Evolutionary conservation across 306 rosid species (phyloP).

Genomic region (Glycine soja): DNA sequence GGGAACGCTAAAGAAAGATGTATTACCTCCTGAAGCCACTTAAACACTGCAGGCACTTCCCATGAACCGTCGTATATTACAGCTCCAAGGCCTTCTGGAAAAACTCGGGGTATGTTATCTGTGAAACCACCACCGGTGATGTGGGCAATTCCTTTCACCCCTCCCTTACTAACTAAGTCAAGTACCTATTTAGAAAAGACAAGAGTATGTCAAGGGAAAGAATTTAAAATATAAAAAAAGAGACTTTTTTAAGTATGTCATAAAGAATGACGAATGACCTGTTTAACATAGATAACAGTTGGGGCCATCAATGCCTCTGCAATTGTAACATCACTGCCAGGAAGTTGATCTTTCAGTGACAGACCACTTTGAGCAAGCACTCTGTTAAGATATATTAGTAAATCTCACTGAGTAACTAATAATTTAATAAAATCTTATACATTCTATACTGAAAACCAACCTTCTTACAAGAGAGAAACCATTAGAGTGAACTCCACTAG

Average conservation of each 20-base stretch:
- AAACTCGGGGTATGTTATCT: slow-evolving; percentile 88
- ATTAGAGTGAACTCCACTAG: slow-evolving; percentile 93
- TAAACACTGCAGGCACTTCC: slow-evolving; percentile 76
- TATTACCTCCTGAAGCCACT: slow-evolving; percentile 93
- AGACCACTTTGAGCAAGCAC: slow-evolving; percentile 79
- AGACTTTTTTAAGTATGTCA: not conserved
- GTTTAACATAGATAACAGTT: slow-evolving; percentile 85
- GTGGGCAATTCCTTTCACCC: slow-evolving; percentile 90
- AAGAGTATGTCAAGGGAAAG: not conserved
- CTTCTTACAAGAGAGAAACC: slow-evolving; percentile 95
- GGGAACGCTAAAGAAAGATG: not conserved
- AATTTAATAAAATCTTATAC: slow-evolving; percentile 7
- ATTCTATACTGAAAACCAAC: slow-evolving; percentile 50
- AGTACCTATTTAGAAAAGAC: slow-evolving; percentile 66
- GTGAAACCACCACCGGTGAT: slow-evolving; percentile 96
- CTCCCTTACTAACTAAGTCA: slow-evolving; percentile 77
- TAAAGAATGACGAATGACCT: slow-evolving; percentile 57
- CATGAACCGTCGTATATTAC: slow-evolving; percentile 67
- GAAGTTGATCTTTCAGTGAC: slow-evolving; percentile 73
- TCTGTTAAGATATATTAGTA: slow-evolving; percentile 49
- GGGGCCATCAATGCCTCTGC: slow-evolving; percentile 95
- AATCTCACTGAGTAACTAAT: slow-evolving; percentile 21
- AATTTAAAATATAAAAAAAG: not conserved
- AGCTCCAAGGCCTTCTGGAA: slow-evolving; percentile 89
- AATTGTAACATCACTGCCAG: slow-evolving; percentile 63